Evolutionary conservation across 176 grass and related monocot genomes (phyloP), one percentile per base, ranked within the genome.

Genomic region (Thinopyrum elongatum): DNA sequence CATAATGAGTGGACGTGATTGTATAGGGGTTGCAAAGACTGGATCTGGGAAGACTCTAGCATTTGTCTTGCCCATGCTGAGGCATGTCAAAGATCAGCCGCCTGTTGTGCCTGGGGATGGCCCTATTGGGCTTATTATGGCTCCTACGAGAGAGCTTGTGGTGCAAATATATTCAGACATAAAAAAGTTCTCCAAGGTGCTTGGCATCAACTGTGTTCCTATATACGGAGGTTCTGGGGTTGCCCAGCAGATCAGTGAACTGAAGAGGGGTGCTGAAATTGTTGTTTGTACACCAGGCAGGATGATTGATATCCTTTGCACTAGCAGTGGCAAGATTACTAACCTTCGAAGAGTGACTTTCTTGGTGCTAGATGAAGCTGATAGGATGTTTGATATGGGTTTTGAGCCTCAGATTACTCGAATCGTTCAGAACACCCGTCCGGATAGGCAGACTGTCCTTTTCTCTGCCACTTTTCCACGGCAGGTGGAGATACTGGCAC

Each of bases 321-420:
- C 93, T 10, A 94, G 97, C 81, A 88, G 86, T 38, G 97, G 97
- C 33, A 98, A 98, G 88, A 98, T 98, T 30, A 98, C 91, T 75
- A 95, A 98, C 81, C 90, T 98, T 74, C 85, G 97, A 12, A 94
- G 94, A 77, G 92, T 98, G 21, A 94, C 97, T 6, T 98, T 94
- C 61, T 93, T 98, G 69, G 97, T 98, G 11, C 94, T 98, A 92
- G 97, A 98, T 66, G 97, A 98, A 83, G 97, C 97, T 39, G 97
- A 98, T 91, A 90, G 97, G 79, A 98, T 98, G 97, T 98, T 95
- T 85, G 97, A 95, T 77, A 98, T 95, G 93, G 97, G 97, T 79
- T 98, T 98, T 74, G 97, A 98, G 59, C 97, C 97, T 70, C 97
- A 95, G 85, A 98, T 98, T 77, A 90, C 92, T 70, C 83, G 93